phyloP scores from a whole-genome alignment of 2,329 filamentous ascomycete genomes.

The Macrophomina tecta region DNA sequence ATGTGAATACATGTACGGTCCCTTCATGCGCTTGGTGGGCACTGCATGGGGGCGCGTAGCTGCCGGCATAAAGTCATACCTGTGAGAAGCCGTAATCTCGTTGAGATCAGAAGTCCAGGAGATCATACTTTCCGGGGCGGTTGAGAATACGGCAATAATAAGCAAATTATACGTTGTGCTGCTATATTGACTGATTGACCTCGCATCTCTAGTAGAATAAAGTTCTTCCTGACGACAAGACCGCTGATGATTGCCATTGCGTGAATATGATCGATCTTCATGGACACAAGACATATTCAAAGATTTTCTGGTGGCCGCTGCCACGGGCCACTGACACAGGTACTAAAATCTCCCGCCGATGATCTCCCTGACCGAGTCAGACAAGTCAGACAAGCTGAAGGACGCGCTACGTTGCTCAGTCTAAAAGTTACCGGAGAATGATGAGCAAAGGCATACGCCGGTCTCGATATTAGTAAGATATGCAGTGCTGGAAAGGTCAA shows the following conservation, averaged over 20 bases:
- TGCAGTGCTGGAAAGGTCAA: not conserved
- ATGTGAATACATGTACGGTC: too few species aligned
- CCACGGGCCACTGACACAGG: not conserved
- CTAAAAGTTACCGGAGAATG: not conserved
- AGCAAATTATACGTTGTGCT: too few species aligned
- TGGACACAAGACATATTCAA: not conserved
- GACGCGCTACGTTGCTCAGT: slow-evolving; percentile 1
- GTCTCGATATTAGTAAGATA: too few species aligned
- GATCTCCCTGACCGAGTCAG: slow-evolving; percentile 22
- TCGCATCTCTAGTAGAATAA: too few species aligned
- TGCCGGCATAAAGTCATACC: not conserved
- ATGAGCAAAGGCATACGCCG: too few species aligned
- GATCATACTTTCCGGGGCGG: too few species aligned
- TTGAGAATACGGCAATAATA: too few species aligned
- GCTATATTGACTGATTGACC: too few species aligned
- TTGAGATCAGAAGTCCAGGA: not conserved
- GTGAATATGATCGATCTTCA: not conserved
- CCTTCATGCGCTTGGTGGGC: too few species aligned
- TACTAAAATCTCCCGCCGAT: not conserved
- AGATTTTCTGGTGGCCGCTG: not conserved
- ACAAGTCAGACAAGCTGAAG: slow-evolving; percentile 19
- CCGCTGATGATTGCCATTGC: too few species aligned
- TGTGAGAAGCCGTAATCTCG: not conserved
- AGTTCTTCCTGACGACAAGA: too few species aligned
- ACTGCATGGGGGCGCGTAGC: too few species aligned